These are phyloP conservation scores for Boletus tylopilopsis DNA, from an alignment of 768 basidiomycete species.

Conservation along the genomic window DNA sequence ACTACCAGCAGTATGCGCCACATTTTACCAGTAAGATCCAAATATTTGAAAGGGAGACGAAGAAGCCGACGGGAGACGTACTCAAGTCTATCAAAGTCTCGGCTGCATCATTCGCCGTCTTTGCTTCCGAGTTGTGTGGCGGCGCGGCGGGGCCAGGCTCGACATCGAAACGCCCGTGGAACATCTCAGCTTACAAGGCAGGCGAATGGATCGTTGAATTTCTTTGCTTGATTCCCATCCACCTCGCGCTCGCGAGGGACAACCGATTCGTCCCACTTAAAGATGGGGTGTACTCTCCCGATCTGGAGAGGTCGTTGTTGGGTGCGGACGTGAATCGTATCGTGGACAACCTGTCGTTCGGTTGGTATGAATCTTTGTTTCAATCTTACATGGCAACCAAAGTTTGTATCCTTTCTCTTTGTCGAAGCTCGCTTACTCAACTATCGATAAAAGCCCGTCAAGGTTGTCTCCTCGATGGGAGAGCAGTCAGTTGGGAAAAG, in stretches of 20 bases:
- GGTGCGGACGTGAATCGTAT: conserved; percentile 59
- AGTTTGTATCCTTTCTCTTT: conserved; percentile 24
- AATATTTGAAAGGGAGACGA: conserved; percentile 46
- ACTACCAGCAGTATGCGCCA: conserved; percentile 32
- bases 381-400: conserved; percentile 59
- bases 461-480: conserved; percentile 66
- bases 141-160: neutral
- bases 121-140: conserved; percentile 17
- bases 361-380: conserved; percentile 65
- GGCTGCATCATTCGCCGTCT: conserved; percentile 28
- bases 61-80: conserved; percentile 48
- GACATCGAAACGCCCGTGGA: conserved; percentile 15
- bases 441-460: conserved; percentile 42
- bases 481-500: conserved; percentile 66
- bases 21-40: conserved; percentile 46
- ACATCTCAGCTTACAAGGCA: conserved; percentile 38
- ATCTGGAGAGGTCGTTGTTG: conserved; percentile 49
- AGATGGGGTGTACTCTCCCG: conserved; percentile 49
- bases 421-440: neutral
- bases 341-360: conserved; percentile 52
- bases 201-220: conserved; percentile 65
- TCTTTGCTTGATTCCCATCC: conserved; percentile 61
- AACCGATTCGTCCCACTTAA: conserved; percentile 63
- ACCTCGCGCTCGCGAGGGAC: conserved; percentile 55
- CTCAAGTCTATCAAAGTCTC: conserved; percentile 38